Evolutionary conservation across 257 asterid genomes (phyloP).

Genomic region (Petrea volubilis): DNA sequence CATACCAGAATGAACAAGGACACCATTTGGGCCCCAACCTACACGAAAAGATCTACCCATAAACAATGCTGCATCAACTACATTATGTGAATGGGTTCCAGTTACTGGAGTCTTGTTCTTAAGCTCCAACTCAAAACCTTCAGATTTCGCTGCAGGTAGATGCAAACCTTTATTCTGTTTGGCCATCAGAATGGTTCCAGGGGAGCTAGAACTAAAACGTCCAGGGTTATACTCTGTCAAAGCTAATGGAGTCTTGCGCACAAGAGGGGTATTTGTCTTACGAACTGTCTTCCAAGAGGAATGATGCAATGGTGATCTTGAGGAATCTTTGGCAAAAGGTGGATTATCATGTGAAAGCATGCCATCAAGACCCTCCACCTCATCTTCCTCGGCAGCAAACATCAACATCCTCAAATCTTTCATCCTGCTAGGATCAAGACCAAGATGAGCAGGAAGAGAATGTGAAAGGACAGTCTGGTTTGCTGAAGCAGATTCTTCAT

Average conservation of each 20-base stretch:
- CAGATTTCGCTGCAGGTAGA: constrained; percentile 49
- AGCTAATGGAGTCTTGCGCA: constrained; percentile 91
- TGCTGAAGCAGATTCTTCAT: constrained; percentile 46
- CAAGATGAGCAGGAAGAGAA: constrained; percentile 97
- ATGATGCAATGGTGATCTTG: constrained; percentile 59
- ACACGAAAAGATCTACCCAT: constrained; percentile 98
- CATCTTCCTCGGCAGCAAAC: constrained; percentile 72
- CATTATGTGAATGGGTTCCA: constrained; percentile 60
- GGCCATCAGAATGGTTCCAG: constrained; percentile 76
- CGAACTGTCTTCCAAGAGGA: constrained; percentile 37
- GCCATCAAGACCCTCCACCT: constrained; percentile 47
- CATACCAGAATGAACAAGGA: constrained; percentile 89
- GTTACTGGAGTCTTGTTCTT: constrained; percentile 63
- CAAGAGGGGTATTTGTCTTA: constrained; percentile 45
- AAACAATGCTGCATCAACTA: constrained; percentile 96
- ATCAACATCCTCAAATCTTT: constrained; percentile 72
- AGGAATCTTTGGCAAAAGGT: constrained; percentile 50
- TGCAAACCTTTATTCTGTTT: constrained; percentile 70
- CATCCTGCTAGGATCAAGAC: constrained; percentile 91
- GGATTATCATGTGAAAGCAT: constrained; percentile 44
- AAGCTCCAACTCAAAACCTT: constrained; percentile 78
- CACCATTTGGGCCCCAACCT: constrained; percentile 99
- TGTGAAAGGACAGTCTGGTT: constrained; percentile 68
- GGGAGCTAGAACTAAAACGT: constrained; percentile 61
- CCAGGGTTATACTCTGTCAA: constrained; percentile 72